These are phyloP conservation scores for Salvia sclarea DNA, from an alignment of 305 asterid genomes.

Conservation along the genomic window DNA sequence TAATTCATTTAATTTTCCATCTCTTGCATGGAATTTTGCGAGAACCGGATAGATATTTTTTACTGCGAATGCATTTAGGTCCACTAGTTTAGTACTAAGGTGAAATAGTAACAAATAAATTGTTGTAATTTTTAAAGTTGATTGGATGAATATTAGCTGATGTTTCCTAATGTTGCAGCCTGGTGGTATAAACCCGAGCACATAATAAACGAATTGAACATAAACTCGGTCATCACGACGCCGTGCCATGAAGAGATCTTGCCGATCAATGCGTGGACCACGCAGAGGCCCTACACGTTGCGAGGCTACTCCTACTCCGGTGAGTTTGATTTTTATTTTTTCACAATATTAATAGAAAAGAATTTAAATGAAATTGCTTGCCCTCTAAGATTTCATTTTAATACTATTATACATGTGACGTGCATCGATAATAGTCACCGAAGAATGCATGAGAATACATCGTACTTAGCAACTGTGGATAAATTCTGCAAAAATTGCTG, in stretches of 20 bases:
- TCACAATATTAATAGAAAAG: background rate
- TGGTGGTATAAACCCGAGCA: conserved; percentile 97
- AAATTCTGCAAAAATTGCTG: conserved; percentile 19
- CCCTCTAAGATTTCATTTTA: background rate
- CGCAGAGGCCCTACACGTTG: conserved; percentile 84
- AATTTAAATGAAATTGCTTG: background rate
- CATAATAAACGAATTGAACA: conserved; percentile 88
- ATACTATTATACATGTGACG: background rate
- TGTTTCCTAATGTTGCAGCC: conserved; percentile 41
- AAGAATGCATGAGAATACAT: conserved; percentile 3
- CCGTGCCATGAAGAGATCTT: conserved; percentile 88
- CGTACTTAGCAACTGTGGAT: conserved; percentile 25
- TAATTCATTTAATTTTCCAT: background rate
- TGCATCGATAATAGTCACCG: background rate
- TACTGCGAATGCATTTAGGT: background rate
- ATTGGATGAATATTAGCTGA: too few relatives aligned
- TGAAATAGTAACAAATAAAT: background rate
- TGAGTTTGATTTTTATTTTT: too few relatives aligned
- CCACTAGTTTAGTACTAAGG: background rate
- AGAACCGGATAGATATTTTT: too few relatives aligned
- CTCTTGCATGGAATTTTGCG: background rate
- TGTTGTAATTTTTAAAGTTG: too few relatives aligned
- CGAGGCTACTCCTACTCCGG: conserved; percentile 93
- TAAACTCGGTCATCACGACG: conserved; percentile 90
- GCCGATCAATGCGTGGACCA: conserved; percentile 83